Evolutionary conservation across 495 filamentous ascomycete species (phyloP), one percentile per base, ranked within the genome.

Genomic region (Oleoguttula mirabilis): DNA sequence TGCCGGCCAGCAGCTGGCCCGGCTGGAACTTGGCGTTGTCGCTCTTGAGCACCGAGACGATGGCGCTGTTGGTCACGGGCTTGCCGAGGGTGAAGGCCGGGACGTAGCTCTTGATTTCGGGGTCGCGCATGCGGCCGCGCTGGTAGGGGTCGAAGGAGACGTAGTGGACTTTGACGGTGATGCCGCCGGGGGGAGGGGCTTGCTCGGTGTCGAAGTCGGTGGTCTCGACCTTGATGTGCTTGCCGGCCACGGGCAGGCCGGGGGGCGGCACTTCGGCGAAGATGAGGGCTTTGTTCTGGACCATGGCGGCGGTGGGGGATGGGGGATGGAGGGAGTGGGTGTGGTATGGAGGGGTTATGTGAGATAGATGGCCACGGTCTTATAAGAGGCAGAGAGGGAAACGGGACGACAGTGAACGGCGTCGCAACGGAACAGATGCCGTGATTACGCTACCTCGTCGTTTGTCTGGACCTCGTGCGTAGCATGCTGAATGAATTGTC

Each of bases 81-180:
- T 64, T 51, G 32, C 55, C 55, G 31, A 64, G 49, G 22, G 51
- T 41, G 50, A 61, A 64, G 25, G 61, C 54, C 11, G 61, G 51
- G 20, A 52, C 39, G 52, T 66, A 64, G 14, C 56, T 60, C 40
- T 64, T 61, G 36, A 59, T 50, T 1, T 52, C 36, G 7, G 61
- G 33, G n/a, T 39, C 20, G 1, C 63, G 57, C 61, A 66, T 64
- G 39, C 74, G 71, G 39, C 84, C 83, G 21, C 88, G 80, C 63
- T 81, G 77, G 68, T 94, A 94, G 6, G 88, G 88, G 65, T 95
- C 88, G 61, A 80, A 83, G 44, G 84, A 92, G 60, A 77, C 69
- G 58, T 80, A 85, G 57, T 82, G 71, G 46, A 80, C 80, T 59
- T 81, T 75, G 41, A 79, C 57, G 25, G 77, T 74, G 21, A 93